phyloP scores from a whole-genome alignment of 2,329 filamentous ascomycete species.

The Aspergillus ustus region DNA sequence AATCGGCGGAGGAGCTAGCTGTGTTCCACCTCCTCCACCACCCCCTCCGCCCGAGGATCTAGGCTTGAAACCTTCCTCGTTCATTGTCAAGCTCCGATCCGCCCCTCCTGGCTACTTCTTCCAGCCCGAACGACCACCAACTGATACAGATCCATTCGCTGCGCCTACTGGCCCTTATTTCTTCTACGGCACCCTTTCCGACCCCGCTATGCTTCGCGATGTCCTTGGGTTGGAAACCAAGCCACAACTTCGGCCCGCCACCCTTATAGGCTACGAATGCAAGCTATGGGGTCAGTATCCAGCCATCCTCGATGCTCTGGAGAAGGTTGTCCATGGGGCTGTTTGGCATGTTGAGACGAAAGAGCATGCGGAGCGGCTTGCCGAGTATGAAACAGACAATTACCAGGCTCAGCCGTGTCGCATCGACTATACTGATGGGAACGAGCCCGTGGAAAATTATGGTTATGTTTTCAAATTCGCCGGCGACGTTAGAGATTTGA shows the following conservation, averaged over 20 bases:
- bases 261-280: constrained; percentile 30
- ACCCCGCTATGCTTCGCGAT: constrained; percentile 34
- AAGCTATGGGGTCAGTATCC: constrained; percentile 38
- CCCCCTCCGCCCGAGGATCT: constrained; percentile 14
- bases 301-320: constrained; percentile 27
- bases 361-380: constrained; percentile 28
- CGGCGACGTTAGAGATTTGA: constrained; percentile 25
- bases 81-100: constrained; percentile 19
- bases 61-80: constrained; percentile 21
- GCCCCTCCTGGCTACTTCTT: constrained; percentile 21
- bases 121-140: constrained; percentile 8
- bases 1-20: no score
- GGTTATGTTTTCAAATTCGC: constrained; percentile 27
- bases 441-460: constrained; percentile 17
- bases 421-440: constrained; percentile 25
- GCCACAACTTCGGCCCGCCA: constrained; percentile 27
- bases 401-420: constrained; percentile 22
- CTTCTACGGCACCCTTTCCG: constrained; percentile 44
- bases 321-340: constrained; percentile 25
- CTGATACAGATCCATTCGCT: constrained; percentile 4
- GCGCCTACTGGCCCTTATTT: constrained; percentile 36
- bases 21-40: constrained; percentile 15
- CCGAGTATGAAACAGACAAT: constrained; percentile 29
- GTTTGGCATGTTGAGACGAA: constrained; percentile 29
- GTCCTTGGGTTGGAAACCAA: constrained; percentile 26